Evolutionary conservation across 2,329 filamentous ascomycete genomes (phyloP).

Genomic region (Penicillium sp.): DNA sequence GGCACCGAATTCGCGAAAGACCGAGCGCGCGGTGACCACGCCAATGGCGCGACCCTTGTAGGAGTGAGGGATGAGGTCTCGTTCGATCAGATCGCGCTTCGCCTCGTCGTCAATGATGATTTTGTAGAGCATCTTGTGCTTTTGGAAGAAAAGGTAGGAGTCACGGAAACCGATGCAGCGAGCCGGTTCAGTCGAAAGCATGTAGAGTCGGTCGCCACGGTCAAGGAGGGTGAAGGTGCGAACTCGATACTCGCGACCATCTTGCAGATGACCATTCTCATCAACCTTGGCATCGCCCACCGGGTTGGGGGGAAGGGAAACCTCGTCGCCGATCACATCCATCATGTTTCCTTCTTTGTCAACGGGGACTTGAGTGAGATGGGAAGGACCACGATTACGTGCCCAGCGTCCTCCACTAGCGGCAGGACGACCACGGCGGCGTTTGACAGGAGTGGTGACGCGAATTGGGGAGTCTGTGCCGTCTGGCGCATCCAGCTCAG

Average conservation of each 20-base stretch:
- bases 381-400: constrained; percentile 64
- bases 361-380: constrained; percentile 75
- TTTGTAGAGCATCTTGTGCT: constrained; percentile 93
- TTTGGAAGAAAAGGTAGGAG: constrained; percentile 98
- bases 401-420: constrained; percentile 63
- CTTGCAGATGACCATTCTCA: constrained; percentile 74
- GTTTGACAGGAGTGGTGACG: constrained; percentile 47
- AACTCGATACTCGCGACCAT: constrained; percentile 85
- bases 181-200: constrained; percentile 96
- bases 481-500: constrained; percentile 64
- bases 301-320: constrained; percentile 75
- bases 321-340: constrained; percentile 87
- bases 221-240: constrained; percentile 88
- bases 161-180: constrained; percentile 95
- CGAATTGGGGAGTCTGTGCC: constrained; percentile 42
- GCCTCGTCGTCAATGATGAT: constrained; percentile 98
- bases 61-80: constrained; percentile 91
- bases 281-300: constrained; percentile 93
- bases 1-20: constrained; percentile 94
- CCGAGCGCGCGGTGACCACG: constrained; percentile 90
- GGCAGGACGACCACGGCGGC: constrained; percentile 54
- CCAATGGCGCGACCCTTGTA: constrained; percentile 98
- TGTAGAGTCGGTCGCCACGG: constrained; percentile 81
- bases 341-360: constrained; percentile 92
- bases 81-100: constrained; percentile 91